A percentile compares a stretch with the other conserved stretches of the same genome.
phyloP scores from a whole-genome alignment of 2,329 filamentous ascomycete species.

The Phyllosticta capitalensis region DNA sequence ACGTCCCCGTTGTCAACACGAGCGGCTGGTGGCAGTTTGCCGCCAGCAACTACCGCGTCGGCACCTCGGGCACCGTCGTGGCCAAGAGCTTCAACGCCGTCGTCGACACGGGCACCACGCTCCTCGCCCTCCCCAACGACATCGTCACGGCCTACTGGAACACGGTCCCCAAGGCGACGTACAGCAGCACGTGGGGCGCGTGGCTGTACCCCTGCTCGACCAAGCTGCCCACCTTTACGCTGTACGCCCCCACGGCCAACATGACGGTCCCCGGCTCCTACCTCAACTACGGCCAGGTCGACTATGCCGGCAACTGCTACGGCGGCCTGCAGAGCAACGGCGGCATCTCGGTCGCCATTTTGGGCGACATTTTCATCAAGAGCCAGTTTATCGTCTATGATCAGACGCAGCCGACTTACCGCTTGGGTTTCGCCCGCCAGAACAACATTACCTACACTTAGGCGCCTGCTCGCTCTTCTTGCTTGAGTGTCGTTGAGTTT shows the following conservation, averaged over 20 bases:
- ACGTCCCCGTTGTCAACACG: conserved; percentile 44
- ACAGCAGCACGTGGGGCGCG: conserved; percentile 43
- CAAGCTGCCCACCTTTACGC: conserved; percentile 42
- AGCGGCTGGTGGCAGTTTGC: conserved; percentile 57
- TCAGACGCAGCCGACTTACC: neutral
- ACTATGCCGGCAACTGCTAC: conserved; percentile 47
- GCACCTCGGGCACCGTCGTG: conserved; percentile 30
- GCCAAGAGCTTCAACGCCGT: conserved; percentile 42
- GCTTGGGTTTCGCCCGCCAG: conserved; percentile 8
- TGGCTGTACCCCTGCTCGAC: conserved; percentile 46
- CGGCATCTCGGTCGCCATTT: conserved; percentile 53
- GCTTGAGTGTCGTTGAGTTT: neutral
- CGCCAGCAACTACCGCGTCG: conserved; percentile 47
- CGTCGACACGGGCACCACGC: conserved; percentile 62
- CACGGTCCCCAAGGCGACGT: conserved; percentile 42
- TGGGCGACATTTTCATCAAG: conserved; percentile 75
- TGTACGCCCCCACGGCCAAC: conserved; percentile 40
- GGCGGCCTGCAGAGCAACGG: conserved; percentile 62
- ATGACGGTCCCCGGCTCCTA: conserved; percentile 45
- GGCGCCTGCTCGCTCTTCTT: neutral
- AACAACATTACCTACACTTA: neutral
- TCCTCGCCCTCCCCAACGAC: conserved; percentile 48
- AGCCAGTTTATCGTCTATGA: conserved; percentile 49
- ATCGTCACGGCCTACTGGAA: conserved; percentile 52
- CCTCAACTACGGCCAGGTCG: conserved; percentile 45